Conservation (phyloP, 2,329 filamentous ascomycete genomes). For the Cercospora sp. region DNA sequence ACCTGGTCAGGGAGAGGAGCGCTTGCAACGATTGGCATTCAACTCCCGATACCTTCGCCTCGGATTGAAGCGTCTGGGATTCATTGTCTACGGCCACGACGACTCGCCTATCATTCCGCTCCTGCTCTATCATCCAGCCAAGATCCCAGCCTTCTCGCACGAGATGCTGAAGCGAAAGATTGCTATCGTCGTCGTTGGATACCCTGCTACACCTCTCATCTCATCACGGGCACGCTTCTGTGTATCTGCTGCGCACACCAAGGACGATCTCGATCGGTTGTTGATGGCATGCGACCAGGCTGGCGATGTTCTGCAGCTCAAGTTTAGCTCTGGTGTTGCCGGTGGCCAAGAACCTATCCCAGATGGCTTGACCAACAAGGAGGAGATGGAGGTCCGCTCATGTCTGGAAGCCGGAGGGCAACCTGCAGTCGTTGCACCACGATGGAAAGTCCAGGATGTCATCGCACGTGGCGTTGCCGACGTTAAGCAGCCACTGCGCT, state of each 20-base stretch:
- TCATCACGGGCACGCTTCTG: conserved; percentile 95
- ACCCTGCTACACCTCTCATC: conserved; percentile 92
- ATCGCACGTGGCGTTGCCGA: conserved; percentile 73
- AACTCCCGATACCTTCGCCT: conserved; percentile 98
- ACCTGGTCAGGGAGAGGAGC: conserved; percentile 92
- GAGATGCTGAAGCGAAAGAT: conserved; percentile 99
- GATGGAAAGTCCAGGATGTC: conserved; percentile 77
- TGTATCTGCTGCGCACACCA: conserved; percentile 93
- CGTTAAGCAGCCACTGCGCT: conserved; percentile 65
- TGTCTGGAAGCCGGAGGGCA: conserved; percentile 53
- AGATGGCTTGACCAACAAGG: conserved; percentile 68
- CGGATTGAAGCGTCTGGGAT: conserved; percentile 92
- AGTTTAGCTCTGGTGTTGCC: conserved; percentile 94
- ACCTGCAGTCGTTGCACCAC: conserved; percentile 61
- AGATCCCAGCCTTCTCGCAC: conserved; percentile 97
- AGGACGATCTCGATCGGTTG: conserved; percentile 92
- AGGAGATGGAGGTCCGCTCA: conserved; percentile 65
- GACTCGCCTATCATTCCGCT: conserved; percentile 96
- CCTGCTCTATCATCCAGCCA: conserved; percentile 95
- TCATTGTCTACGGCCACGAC: conserved; percentile 96
- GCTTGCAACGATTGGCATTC: conserved; percentile 92
- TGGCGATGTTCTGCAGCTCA: conserved; percentile 87
- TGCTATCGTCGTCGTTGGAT: conserved; percentile 94
- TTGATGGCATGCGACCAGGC: conserved; percentile 89
- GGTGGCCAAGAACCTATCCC: conserved; percentile 79